Percentiles rank a stretch among this genome's conserved stretches.
Conservation (phyloP, 257 asterid genomes). For the Nicotiana sylvestris region DNA sequence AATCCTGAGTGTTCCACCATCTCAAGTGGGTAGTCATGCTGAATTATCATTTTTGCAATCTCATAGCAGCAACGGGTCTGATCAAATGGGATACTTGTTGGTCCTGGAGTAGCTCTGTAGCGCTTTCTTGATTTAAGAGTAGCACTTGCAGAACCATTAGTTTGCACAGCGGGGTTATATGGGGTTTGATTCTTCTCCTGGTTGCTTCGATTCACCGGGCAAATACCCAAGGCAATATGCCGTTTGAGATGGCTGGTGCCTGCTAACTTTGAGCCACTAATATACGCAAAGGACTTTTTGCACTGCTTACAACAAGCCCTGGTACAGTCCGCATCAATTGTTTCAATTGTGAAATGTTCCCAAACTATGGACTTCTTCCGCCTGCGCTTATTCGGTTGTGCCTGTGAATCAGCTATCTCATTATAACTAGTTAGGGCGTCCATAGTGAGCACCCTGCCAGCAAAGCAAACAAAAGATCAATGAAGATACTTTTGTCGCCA, state of each 20-base stretch:
- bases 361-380: conserved; percentile 83
- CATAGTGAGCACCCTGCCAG: conserved; percentile 46
- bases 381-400: conserved; percentile 52
- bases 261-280: conserved; percentile 65
- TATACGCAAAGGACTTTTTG: conserved; percentile 76
- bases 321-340: conserved; percentile 40
- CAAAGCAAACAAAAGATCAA: neutral
- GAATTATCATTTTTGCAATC: conserved; percentile 73
- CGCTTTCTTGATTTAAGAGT: conserved; percentile 60
- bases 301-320: conserved; percentile 84
- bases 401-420: conserved; percentile 45
- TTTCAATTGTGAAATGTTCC: conserved; percentile 71
- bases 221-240: conserved; percentile 69
- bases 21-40: conserved; percentile 71
- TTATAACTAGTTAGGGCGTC: conserved; percentile 33
- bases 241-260: conserved; percentile 95
- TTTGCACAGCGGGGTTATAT: conserved; percentile 22
- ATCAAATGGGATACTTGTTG: conserved; percentile 22
- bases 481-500: neutral
- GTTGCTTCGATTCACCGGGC: conserved; percentile 47
- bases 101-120: conserved; percentile 42
- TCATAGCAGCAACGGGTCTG: conserved; percentile 40
- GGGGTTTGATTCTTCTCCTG: conserved; percentile 37
- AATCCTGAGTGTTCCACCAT: conserved; percentile 70
- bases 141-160: conserved; percentile 37